Evolutionary conservation across 805 yeast genomes (phyloP), one percentile per base, ranked within the genome.

Genomic region (Debaryomyces prosopidis): DNA sequence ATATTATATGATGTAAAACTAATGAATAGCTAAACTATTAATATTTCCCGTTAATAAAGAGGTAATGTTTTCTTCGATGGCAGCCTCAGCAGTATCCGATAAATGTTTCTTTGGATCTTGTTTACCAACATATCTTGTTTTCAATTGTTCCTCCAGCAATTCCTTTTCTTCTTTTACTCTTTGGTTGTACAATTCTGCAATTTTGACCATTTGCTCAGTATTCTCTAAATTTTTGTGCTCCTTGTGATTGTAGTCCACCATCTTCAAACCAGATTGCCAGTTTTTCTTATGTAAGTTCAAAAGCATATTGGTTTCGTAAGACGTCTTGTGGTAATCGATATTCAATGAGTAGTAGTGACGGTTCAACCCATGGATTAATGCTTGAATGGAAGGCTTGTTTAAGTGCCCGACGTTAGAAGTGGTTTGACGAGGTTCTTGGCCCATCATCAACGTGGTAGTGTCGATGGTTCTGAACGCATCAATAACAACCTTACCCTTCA

Each of bases 31-130:
- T 46, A 89, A 84, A 39, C 92, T 81, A 66, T 94, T 91, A 35
- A 94, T 91, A 66, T 87, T 87, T 40, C 97, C 88, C 12, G 96
- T 88, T 60, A 91, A 75, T 51, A 92, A 79, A 28, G 96, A 82
- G 10, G 89, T 89, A 40, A 94, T 84, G 63, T 94, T 95, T 43
- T 89, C 94, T 67, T 94, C 99, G 57, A 95, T 81, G 42, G 89
- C 75, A 49, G 76, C 74, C 53, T 89, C 95, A 9, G 96, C 95
- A 0, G 95, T 87, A 51, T 89, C 97, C 39, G 85, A 79, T 58
- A 94, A 76, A 73, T 94, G 99, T 73, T 92, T 94, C 82, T 95
- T 94, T 35, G 99, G 99, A 68, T 94, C 99, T 69, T 92, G 97
- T 65, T 89, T 91, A 57, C 99, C 99, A 31, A 94, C 97, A 61